These are phyloP conservation scores for Colletotrichum salicis DNA, from an alignment of 2,329 filamentous ascomycete genomes.

Conservation along the genomic window DNA sequence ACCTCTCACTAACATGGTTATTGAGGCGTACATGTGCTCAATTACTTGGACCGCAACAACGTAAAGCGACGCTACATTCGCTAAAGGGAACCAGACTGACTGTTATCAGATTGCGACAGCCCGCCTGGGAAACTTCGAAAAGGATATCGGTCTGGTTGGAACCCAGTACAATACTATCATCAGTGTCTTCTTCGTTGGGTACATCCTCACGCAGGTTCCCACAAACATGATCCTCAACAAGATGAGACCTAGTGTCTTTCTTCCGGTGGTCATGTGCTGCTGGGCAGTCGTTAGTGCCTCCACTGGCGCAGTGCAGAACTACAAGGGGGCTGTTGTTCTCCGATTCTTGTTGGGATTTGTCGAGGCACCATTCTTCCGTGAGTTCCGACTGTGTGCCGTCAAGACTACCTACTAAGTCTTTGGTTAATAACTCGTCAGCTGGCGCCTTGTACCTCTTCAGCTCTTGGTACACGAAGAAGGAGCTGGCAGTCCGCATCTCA, in stretches of 20 bases:
- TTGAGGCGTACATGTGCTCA: not conserved
- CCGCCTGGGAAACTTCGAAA: constrained; percentile 15
- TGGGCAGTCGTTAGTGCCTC: constrained; percentile 8
- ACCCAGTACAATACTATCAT: constrained; percentile 21
- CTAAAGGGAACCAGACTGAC: not conserved
- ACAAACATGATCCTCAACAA: constrained; percentile 29
- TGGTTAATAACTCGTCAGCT: not conserved
- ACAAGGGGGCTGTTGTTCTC: not conserved
- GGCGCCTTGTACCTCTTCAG: not conserved
- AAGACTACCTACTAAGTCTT: not conserved
- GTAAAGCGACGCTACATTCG: not conserved
- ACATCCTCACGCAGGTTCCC: constrained; percentile 17
- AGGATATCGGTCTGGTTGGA: constrained; percentile 9
- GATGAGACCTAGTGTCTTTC: constrained; percentile 17
- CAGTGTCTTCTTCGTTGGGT: constrained; percentile 24
- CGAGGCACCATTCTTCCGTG: not conserved
- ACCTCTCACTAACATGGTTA: not conserved
- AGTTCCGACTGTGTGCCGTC: not conserved
- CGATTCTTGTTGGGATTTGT: not conserved
- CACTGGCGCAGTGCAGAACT: not conserved
- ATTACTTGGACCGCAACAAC: not conserved
- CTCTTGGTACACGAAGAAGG: not conserved
- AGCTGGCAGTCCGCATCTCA: not conserved
- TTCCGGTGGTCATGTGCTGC: constrained; percentile 19
- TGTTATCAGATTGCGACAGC: not conserved